These are phyloP conservation scores for Byssoonygena ceratinophila DNA, from an alignment of 2,329 filamentous ascomycete genomes.

Conservation along the genomic window DNA sequence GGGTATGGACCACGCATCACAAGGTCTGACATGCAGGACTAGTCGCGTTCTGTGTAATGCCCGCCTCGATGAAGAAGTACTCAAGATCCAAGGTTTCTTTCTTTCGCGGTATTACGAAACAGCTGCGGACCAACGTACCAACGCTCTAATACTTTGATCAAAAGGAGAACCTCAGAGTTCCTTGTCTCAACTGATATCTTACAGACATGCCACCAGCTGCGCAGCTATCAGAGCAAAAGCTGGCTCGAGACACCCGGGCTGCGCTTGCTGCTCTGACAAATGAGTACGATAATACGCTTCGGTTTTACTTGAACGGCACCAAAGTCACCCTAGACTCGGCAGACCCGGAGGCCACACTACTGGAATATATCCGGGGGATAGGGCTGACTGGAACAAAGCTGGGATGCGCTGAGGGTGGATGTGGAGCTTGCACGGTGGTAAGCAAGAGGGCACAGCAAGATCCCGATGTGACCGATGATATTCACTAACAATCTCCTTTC, in stretches of 20 bases:
- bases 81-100: neutral
- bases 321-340: slow-evolving; percentile 74
- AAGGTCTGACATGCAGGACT: neutral
- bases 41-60: no score
- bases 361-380: slow-evolving; percentile 87
- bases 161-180: neutral
- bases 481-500: slow-evolving; percentile 23
- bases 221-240: slow-evolving; percentile 34
- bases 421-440: slow-evolving; percentile 87
- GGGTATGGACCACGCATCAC: neutral
- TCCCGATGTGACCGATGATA: neutral
- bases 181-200: neutral
- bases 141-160: neutral
- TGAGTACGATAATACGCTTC: slow-evolving; percentile 72
- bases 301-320: slow-evolving; percentile 92
- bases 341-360: slow-evolving; percentile 80
- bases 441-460: neutral
- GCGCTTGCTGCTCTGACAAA: slow-evolving; percentile 56
- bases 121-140: neutral
- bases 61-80: neutral
- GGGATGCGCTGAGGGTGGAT: slow-evolving; percentile 92
- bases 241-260: slow-evolving; percentile 28
- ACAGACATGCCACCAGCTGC: slow-evolving; percentile 48
- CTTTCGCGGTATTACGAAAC: neutral
- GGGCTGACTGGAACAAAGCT: slow-evolving; percentile 92